Evolutionary conservation across 179 eudicot species (phyloP).

Genomic region (Beta lomatogona): DNA sequence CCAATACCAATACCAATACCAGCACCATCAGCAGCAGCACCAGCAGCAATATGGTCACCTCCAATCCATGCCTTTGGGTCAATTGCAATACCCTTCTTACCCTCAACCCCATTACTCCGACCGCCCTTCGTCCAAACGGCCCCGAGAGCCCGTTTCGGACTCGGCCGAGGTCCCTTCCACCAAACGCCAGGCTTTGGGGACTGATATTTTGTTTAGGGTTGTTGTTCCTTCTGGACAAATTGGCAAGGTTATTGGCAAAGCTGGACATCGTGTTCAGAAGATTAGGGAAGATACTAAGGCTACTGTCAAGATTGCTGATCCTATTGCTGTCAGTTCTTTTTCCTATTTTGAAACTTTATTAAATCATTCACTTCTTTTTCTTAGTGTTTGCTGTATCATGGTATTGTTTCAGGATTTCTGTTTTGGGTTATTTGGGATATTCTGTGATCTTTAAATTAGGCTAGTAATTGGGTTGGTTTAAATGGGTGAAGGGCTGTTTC

Average conservation of each 20-base stretch:
- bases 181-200: constrained; percentile 56
- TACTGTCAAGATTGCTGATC: constrained; percentile 81
- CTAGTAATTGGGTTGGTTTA: too few relatives aligned
- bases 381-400: not conserved
- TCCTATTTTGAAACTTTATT: not conserved
- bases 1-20: constrained; percentile 6
- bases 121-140: constrained; percentile 33
- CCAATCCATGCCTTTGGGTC: constrained; percentile 12
- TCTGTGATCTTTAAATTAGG: too few relatives aligned
- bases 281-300: constrained; percentile 76
- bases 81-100: constrained; percentile 17
- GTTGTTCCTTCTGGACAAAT: constrained; percentile 81
- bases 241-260: constrained; percentile 85
- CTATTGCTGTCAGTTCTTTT: constrained; percentile 65
- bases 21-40: constrained; percentile 9
- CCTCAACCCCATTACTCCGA: constrained; percentile 22
- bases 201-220: constrained; percentile 70
- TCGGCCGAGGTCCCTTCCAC: constrained; percentile 44
- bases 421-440: too few relatives aligned
- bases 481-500: too few relatives aligned
- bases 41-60: constrained; percentile 22
- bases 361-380: not conserved
- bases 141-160: constrained; percentile 34
- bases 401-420: too few relatives aligned
- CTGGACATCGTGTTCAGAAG: constrained; percentile 75